Percentiles rank a stretch among this genome's conserved stretches.
Conservation (phyloP, 352 stramenopile genomes). For the Pythium rhizo-oryzae region DNA sequence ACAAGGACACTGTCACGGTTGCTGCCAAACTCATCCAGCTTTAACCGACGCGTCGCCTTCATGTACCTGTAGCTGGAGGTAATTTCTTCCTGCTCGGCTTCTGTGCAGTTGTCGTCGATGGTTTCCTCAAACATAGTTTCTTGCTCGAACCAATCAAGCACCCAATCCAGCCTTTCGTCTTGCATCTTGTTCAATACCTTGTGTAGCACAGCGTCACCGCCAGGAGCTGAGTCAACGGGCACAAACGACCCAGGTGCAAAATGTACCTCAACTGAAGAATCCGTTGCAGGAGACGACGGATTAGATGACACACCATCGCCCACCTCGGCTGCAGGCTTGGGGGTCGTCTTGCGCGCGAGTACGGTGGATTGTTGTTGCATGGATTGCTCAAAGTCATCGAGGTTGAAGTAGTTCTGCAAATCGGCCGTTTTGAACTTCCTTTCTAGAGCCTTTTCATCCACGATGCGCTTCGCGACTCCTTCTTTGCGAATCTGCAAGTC, state of each 20-base stretch:
- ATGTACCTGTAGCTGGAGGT: constrained; percentile 69
- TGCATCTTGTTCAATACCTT: constrained; percentile 43
- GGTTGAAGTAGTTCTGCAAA: constrained; percentile 84
- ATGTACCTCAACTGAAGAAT: neutral
- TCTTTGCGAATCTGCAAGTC: constrained; percentile 91
- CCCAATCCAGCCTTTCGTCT: constrained; percentile 39
- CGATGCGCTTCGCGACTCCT: constrained; percentile 86
- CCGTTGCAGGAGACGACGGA: neutral
- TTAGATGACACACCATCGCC: neutral
- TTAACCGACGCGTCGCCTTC: constrained; percentile 64
- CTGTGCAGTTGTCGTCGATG: constrained; percentile 76
- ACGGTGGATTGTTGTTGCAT: constrained; percentile 47
- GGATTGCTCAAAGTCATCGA: constrained; percentile 80
- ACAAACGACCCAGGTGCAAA: neutral
- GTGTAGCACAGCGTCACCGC: constrained; percentile 56
- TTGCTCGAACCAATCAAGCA: constrained; percentile 88
- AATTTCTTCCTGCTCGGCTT: constrained; percentile 71
- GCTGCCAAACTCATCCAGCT: constrained; percentile 27
- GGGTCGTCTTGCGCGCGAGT: neutral
- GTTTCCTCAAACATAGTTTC: constrained; percentile 92
- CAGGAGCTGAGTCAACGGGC: constrained; percentile 20
- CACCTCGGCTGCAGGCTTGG: neutral
- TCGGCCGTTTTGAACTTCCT: constrained; percentile 83
- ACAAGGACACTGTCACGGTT: constrained; percentile 54
- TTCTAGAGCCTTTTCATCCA: constrained; percentile 86